Conservation (phyloP, 805 yeast species). For the Starmerella khaoyaiensis region DNA sequence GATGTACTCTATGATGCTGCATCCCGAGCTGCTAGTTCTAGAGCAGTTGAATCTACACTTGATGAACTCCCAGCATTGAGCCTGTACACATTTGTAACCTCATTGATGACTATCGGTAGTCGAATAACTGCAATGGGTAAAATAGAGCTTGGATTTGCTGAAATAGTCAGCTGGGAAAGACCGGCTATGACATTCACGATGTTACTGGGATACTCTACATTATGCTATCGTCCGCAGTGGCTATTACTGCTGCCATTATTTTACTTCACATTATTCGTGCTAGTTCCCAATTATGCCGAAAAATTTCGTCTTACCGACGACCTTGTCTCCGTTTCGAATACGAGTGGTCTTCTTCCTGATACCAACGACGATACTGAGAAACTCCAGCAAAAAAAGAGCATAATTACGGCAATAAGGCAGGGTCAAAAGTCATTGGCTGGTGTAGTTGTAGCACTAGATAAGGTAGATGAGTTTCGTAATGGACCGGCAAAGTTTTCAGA, state of each 20-base stretch:
- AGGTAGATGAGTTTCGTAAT: constrained; percentile 41
- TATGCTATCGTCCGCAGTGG: constrained; percentile 60
- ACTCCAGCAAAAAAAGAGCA: constrained; percentile 14
- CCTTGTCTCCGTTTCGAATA: not conserved
- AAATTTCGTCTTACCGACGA: constrained; percentile 18
- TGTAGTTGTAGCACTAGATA: constrained; percentile 38
- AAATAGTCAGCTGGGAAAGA: constrained; percentile 58
- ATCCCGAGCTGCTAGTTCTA: constrained; percentile 7
- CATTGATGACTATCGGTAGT: constrained; percentile 13
- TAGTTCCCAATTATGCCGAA: constrained; percentile 52
- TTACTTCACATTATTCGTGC: constrained; percentile 40
- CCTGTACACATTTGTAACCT: constrained; percentile 12
- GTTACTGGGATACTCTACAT: constrained; percentile 47
- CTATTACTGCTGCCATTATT: constrained; percentile 52
- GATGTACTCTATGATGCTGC: constrained; percentile 13
- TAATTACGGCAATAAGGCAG: constrained; percentile 20
- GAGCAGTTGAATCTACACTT: constrained; percentile 5
- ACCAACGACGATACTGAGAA: constrained; percentile 6
- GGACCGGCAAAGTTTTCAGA: constrained; percentile 60
- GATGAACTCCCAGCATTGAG: constrained; percentile 18
- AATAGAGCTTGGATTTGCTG: constrained; percentile 47
- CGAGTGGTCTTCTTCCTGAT: constrained; percentile 20
- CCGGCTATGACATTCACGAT: constrained; percentile 56
- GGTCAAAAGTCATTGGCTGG: constrained; percentile 53
- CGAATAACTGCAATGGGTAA: constrained; percentile 32